Percentiles rank a stretch among this genome's conserved stretches.
phyloP scores from a whole-genome alignment of 2,329 filamentous ascomycete species.

The Aspergillus jensenii region DNA sequence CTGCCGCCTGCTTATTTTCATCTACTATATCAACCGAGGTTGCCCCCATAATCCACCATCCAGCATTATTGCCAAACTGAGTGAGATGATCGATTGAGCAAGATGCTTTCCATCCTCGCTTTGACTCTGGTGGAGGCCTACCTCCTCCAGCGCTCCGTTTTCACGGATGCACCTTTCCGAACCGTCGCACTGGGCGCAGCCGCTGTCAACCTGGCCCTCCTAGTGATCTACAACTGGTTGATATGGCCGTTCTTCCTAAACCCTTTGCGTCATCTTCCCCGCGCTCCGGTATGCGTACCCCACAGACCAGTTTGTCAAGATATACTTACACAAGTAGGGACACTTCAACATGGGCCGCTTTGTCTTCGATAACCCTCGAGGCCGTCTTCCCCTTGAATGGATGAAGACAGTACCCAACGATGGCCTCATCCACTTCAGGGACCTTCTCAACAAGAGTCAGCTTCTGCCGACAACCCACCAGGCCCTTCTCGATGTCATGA shows the following conservation, averaged over 20 bases:
- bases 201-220: conserved; percentile 25
- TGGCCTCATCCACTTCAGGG: conserved; percentile 54
- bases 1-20: not conserved
- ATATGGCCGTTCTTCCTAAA: conserved; percentile 54
- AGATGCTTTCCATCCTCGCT: conserved; percentile 5
- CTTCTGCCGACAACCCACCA: conserved; percentile 36
- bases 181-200: conserved; percentile 22
- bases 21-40: conserved; percentile 15
- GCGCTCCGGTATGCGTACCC: conserved; percentile 35
- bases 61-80: not conserved
- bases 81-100: not conserved
- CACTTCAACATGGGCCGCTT: conserved; percentile 25
- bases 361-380: conserved; percentile 36
- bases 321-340: conserved; percentile 22
- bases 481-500: conserved; percentile 53
- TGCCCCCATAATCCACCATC: not conserved
- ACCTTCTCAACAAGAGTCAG: conserved; percentile 43
- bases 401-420: conserved; percentile 55
- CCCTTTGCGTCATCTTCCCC: conserved; percentile 52
- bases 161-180: conserved; percentile 26
- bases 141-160: conserved; percentile 27
- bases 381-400: conserved; percentile 42
- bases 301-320: not conserved
- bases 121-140: conserved; percentile 30
- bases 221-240: conserved; percentile 39